These are phyloP conservation scores for Tulasnella sp. DNA, from an alignment of 768 basidiomycete genomes.

Conservation along the genomic window DNA sequence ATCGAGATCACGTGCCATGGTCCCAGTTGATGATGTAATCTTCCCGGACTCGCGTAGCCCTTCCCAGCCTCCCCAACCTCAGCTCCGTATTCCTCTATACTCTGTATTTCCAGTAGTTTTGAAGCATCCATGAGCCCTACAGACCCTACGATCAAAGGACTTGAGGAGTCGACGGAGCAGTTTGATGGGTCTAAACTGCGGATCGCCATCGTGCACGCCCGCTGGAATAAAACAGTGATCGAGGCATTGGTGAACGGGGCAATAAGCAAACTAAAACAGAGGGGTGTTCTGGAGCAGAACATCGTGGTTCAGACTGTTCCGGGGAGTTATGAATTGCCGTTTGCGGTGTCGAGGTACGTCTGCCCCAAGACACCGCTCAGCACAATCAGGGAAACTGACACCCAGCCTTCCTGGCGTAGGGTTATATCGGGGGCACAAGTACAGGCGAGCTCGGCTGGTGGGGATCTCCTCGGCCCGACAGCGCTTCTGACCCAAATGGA, in stretches of 20 bases:
- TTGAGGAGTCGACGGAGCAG: conserved; percentile 42
- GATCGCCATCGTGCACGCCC: conserved; percentile 84
- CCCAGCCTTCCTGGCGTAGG: conserved; percentile 33
- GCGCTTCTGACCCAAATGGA: conserved; percentile 39
- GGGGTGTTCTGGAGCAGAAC: conserved; percentile 79
- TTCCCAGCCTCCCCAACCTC: no score
- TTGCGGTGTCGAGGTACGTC: conserved; percentile 65
- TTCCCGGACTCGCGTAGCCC: no score
- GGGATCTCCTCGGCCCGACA: conserved; percentile 58
- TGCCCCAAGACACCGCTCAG: conserved; percentile 76
- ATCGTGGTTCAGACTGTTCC: conserved; percentile 88
- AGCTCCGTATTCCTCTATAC: no score
- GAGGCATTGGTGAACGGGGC: conserved; percentile 74
- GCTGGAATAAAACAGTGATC: conserved; percentile 89
- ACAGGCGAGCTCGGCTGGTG: conserved; percentile 63
- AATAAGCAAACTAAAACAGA: conserved; percentile 62
- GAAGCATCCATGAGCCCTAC: no score
- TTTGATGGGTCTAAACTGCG: conserved; percentile 75
- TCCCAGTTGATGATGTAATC: no score
- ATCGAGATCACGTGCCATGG: no score
- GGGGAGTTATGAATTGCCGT: conserved; percentile 88
- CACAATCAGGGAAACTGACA: conserved; percentile 25
- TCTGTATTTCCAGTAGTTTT: no score
- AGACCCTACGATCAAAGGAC: conserved; percentile 61
- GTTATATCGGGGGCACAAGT: conserved; percentile 79